phyloP scores from a whole-genome alignment of 306 rosid genomes.

The Purshia tridentata region DNA sequence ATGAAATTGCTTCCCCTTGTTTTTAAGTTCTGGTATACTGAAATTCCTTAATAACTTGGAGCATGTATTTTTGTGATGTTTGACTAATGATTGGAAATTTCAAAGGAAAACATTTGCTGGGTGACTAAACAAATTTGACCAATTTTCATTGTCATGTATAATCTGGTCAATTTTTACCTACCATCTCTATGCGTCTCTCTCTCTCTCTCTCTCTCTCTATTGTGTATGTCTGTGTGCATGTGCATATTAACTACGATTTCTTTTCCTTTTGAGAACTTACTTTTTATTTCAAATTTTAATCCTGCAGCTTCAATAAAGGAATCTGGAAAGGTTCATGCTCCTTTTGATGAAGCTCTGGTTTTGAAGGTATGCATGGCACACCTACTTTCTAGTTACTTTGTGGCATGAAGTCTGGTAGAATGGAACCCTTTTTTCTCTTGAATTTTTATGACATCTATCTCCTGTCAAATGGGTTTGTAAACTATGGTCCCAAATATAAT shows the following conservation, averaged over 20 bases:
- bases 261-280: constrained; percentile 21
- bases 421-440: background rate
- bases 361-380: constrained; percentile 37
- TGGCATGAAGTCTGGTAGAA: background rate
- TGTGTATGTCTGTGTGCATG: constrained; percentile 21
- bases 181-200: background rate
- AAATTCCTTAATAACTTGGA: background rate
- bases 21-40: background rate
- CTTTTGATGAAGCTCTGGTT: constrained; percentile 37
- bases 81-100: background rate
- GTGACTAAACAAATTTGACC: background rate
- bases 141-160: background rate
- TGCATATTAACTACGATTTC: background rate
- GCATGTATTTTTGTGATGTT: background rate
- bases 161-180: background rate
- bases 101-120: background rate
- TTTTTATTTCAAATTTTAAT: constrained; percentile 25
- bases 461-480: background rate
- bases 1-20: background rate
- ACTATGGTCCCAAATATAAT: constrained; percentile 1
- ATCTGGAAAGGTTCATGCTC: constrained; percentile 39
- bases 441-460: background rate
- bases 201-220: background rate
- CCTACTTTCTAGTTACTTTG: constrained; percentile 1
- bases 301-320: constrained; percentile 41